Evolutionary conservation across 2,329 filamentous ascomycete genomes (phyloP).

Genomic region (Hypocrella siamensis): DNA sequence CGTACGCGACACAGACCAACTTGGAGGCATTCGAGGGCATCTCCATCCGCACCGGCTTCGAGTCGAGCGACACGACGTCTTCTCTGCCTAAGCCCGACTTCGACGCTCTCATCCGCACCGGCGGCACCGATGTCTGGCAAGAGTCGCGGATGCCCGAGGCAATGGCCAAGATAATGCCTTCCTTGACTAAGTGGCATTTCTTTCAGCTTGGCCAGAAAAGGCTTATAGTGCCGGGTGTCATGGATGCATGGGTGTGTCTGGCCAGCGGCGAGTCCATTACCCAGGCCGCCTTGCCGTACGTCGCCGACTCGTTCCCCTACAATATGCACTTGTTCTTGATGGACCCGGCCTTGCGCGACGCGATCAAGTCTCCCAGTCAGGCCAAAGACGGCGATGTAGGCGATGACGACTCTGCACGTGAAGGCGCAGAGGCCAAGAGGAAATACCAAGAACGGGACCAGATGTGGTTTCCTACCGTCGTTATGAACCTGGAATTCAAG

Average conservation of each 20-base stretch:
- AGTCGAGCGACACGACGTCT: conserved; percentile 1
- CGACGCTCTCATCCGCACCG: conserved; percentile 1
- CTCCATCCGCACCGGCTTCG: conserved; percentile 12
- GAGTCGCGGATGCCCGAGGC: conserved; percentile 3
- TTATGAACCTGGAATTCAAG: conserved; percentile 64
- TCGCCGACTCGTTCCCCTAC: conserved; percentile 44
- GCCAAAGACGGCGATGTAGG: neutral
- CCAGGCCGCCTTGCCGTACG: conserved; percentile 45
- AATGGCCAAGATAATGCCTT: conserved; percentile 13
- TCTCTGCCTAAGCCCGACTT: conserved; percentile 8
- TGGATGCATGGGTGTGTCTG: conserved; percentile 43
- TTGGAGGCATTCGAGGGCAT: conserved; percentile 13
- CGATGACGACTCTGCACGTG: neutral
- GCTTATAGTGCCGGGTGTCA: conserved; percentile 5
- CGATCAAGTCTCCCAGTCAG: too few relatives aligned
- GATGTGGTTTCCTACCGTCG: conserved; percentile 63
- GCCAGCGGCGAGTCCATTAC: conserved; percentile 45
- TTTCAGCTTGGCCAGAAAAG: conserved; percentile 11
- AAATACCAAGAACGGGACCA: conserved; percentile 27
- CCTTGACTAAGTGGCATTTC: conserved; percentile 12
- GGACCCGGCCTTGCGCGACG: conserved; percentile 1
- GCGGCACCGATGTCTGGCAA: conserved; percentile 8
- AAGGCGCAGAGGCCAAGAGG: too few relatives aligned
- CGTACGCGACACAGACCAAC: conserved; percentile 16
- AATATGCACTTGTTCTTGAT: conserved; percentile 2